Base-by-base conservation (phyloP, 2,329 filamentous ascomycete species). In the Xylariaceae sp. region DNA sequence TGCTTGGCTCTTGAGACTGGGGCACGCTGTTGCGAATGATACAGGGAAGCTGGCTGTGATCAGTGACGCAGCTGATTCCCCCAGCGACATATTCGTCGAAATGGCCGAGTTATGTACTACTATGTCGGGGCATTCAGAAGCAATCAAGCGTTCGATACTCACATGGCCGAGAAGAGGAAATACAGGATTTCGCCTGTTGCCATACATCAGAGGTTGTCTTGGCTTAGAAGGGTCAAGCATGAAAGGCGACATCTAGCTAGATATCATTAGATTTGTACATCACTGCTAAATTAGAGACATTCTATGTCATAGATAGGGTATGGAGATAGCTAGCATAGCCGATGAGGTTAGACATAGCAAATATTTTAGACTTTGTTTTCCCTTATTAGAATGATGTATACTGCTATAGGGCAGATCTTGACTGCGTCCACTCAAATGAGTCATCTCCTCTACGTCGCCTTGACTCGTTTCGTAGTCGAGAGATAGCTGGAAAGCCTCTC, bases 1-100 rank as follows among this genome's bases (percentile, higher is more conserved):
- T 90, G 44, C 69, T 81, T 61, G 48, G 48, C 16, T 16, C 34
- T 13, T 38, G 4, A 38, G 22, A 28, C 22, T 28, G 7, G 7
- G 22, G 22, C 22, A 28, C 22, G 22, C 22, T 28, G 22, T 28
- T 7, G 12, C 55, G 34, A 19, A 22, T 36, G 9, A 38, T 31
- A 11, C 14, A 44, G 18, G 28, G 31, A 13, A 34, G 31, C n/a
- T 45, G 18, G 47, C 2, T 4, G 10, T 13, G 28, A 14, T 19
- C 19, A 6, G 34, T 50, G 50, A 39, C 42, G 51, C 42, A 49
- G 48, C 34, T 47, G 14, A 16, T n/a, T 33, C 17, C 1, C 13
- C 22, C 22, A n/a, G 34, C 22, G 22, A 36, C 33, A 42, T 28
- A 28, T 28, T 4, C 22, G 7, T 28, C 7, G 7, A 7, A 28